Base-by-base conservation (phyloP, 257 asterid species). In the Lavandula angustifolia region DNA sequence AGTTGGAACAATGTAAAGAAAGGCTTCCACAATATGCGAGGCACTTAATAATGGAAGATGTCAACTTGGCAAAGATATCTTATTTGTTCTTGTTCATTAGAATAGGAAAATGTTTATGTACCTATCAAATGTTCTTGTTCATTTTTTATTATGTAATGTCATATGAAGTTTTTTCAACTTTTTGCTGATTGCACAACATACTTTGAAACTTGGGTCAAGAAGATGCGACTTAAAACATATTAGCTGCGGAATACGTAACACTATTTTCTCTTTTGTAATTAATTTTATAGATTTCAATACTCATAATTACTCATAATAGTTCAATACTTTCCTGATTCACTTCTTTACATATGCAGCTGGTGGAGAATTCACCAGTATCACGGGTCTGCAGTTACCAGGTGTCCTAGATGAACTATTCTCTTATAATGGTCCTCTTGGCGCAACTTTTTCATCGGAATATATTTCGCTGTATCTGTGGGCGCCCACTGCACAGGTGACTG, bases 371-470 rank as follows among this genome's bases (percentile, higher is more conserved):
- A 73, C 75, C 64, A 60, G 62, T 47, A 81, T 87, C 60, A 87
- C 95, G 22, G 84, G 97, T 73, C 76, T 92, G 85, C 99, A 92
- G 80, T 80, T 92, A 73, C 95, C 99, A 35, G 99, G 97, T 64
- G 86, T 92, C 70, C 78, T 92, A 56, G 99, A 92, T 52, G 97
- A 92, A 70, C 75, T 87, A 63, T 89, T 87, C 80, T 82, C 75
- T 46, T 92, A 92, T 41, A 57, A 58, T 77, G 97, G 99, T 61
- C 89, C 96, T 66, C 91, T 92, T 46, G 99, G 99, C 13, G 73
- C 94, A 54, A 70, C 75, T 40, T 89, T 87, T 66, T 81, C 88
- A 5, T 59, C 76, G 38, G 79, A 85, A 44, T 78, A 81, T 51
- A 65, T 87, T 78, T 77, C 85, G 63, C 81, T 92, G 57, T 75